Evolutionary conservation across 148 eudicot genomes (phyloP), one percentile per base, ranked within the genome.

Genomic region (Oxyria digyna): DNA sequence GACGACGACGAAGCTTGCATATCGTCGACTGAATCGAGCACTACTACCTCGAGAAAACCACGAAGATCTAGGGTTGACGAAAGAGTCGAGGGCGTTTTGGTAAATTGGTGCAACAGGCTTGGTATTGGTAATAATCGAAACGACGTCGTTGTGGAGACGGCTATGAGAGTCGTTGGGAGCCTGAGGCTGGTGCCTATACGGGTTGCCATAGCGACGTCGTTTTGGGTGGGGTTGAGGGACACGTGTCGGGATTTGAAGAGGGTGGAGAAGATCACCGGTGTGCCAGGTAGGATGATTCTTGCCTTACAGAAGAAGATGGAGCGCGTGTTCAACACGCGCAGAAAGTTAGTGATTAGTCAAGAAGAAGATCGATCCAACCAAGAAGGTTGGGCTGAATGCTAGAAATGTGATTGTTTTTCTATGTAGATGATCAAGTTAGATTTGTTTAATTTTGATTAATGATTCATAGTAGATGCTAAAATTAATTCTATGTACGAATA

Each of bases 381-480:
- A 75, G 92, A 87, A 73, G 87, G 89, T 15, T 87, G 92, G 92
- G 89, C 85, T 33, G 92, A 87, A 57, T 27, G 65, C 20, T 59
- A 59, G 62, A 18, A 46, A 24, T 52, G 31, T 11, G 9, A 12
- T 27, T 57, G 35, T 26, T 57, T 26, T 57, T n/a, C n/a, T n/a
- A n/a, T n/a, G n/a, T n/a, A n/a, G n/a, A n/a, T n/a, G n/a, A n/a
- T n/a, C n/a, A n/a, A n/a, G n/a, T n/a, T n/a, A n/a, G n/a, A n/a
- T n/a, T n/a, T n/a, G n/a, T n/a, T n/a, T n/a, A n/a, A n/a, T n/a
- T n/a, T n/a, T n/a, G n/a, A n/a, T n/a, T n/a, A n/a, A n/a, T n/a
- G n/a, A n/a, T n/a, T n/a, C n/a, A n/a, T n/a, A n/a, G n/a, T n/a
- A n/a, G n/a, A n/a, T n/a, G n/a, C n/a, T n/a, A n/a, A n/a, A n/a